Conservation (phyloP, 2,329 filamentous ascomycete genomes). For the Paecilomyces formosus region DNA sequence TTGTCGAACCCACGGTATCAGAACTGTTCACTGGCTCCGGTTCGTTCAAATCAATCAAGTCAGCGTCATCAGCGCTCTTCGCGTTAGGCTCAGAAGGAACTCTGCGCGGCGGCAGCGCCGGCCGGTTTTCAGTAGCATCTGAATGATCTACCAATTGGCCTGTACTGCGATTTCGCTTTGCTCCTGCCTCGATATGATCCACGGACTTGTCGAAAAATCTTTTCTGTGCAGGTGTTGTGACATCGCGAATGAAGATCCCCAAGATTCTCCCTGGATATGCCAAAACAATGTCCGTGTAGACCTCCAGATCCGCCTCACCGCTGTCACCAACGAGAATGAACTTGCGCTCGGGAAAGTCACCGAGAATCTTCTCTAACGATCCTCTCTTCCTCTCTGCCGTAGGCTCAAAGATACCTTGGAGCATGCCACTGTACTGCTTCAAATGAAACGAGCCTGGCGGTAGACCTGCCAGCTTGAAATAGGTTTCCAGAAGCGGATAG, state of each 20-base stretch:
- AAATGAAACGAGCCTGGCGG: conserved; percentile 87
- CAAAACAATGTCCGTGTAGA: conserved; percentile 88
- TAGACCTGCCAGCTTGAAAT: conserved; percentile 71
- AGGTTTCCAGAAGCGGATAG: conserved; percentile 80
- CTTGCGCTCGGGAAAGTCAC: conserved; percentile 80
- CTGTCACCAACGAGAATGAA: conserved; percentile 94
- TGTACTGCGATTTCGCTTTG: conserved; percentile 17
- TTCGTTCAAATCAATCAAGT: conserved; percentile 35
- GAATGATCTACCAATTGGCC: conserved; percentile 17
- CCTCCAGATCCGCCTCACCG: conserved; percentile 92
- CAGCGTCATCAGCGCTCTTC: conserved; percentile 20
- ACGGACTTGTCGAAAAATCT: conserved; percentile 70
- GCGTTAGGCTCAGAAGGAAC: conserved; percentile 13
- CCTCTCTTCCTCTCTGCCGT: conserved; percentile 91
- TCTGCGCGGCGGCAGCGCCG: conserved; percentile 33
- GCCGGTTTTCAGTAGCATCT: conserved; percentile 23
- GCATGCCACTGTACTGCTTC: conserved; percentile 94
- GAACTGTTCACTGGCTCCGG: conserved; percentile 11
- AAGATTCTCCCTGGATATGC: conserved; percentile 76
- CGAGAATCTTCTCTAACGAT: conserved; percentile 74
- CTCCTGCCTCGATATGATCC: conserved; percentile 21
- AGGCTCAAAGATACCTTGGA: conserved; percentile 96
- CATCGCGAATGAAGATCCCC: conserved; percentile 89
- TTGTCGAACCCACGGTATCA: conserved; percentile 11
- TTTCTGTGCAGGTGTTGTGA: conserved; percentile 68